Conservation (phyloP, 1,139 yeast species). For the Yamadazyma triangularis region DNA sequence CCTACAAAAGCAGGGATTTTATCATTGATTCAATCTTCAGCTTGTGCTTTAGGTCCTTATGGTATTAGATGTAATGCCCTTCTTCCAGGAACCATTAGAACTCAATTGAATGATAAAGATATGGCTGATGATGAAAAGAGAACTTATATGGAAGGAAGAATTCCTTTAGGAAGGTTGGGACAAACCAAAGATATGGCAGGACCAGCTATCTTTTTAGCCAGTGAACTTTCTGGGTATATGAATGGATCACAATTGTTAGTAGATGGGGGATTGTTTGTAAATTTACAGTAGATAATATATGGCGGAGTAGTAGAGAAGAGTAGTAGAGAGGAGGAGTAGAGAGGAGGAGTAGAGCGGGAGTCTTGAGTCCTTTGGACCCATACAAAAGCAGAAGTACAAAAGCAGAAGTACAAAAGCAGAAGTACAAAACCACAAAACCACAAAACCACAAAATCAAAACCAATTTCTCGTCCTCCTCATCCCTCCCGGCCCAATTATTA, state of each 20-base stretch:
- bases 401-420: no score
- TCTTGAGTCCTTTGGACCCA: no score
- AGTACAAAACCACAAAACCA: no score
- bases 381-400: no score
- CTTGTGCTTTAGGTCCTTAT: slow-evolving; percentile 37
- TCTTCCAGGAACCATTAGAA: slow-evolving; percentile 40
- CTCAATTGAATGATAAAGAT: slow-evolving; percentile 36
- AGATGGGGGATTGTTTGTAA: slow-evolving; percentile 45
- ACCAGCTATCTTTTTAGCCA: slow-evolving; percentile 43
- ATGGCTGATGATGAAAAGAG: slow-evolving; percentile 26
- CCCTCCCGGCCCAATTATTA: no score
- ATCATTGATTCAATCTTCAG: slow-evolving; percentile 40
- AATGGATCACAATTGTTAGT: slow-evolving; percentile 43
- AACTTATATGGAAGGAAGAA: slow-evolving; percentile 32
- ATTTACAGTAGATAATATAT: slow-evolving; percentile 36
- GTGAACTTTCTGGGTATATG: slow-evolving; percentile 38
- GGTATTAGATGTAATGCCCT: slow-evolving; percentile 39
- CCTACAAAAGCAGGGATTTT: slow-evolving; percentile 47
- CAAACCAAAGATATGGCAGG: slow-evolving; percentile 41
- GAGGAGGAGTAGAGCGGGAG: no score
- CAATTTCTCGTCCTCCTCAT: no score
- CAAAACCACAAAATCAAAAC: no score
- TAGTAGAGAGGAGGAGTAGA: no score
- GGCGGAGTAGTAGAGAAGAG: no score
- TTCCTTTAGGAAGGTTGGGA: slow-evolving; percentile 45